phyloP scores from a whole-genome alignment of 2,329 filamentous ascomycete genomes.

The Paecilomyces dactylethromorphus region DNA sequence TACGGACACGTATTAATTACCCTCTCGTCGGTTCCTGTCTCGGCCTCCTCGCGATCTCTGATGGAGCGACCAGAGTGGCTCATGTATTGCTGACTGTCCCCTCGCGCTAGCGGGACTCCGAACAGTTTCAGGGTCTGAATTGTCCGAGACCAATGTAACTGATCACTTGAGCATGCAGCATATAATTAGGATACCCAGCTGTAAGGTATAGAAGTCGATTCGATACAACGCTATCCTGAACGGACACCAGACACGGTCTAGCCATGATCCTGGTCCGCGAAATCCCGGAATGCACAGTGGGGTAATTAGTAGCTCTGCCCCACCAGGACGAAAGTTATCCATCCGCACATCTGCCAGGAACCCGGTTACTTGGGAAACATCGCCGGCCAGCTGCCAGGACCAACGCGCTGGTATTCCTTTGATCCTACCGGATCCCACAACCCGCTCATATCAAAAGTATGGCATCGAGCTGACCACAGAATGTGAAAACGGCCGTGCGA shows the following conservation, averaged over 20 bases:
- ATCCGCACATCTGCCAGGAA: conserved; percentile 12
- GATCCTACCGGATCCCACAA: background rate
- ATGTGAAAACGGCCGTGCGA: background rate
- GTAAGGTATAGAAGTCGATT: background rate
- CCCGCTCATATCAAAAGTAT: too few species aligned
- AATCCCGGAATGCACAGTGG: conserved; percentile 9
- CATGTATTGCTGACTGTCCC: background rate
- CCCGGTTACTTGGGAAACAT: conserved; percentile 24
- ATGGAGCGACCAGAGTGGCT: background rate
- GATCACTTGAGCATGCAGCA: background rate
- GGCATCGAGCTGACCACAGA: background rate
- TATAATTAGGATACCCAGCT: background rate
- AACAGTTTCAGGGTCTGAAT: background rate
- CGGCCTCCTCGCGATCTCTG: background rate
- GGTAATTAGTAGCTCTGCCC: conserved; percentile 7
- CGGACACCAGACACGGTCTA: background rate
- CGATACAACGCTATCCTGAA: background rate
- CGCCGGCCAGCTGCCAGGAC: conserved; percentile 4
- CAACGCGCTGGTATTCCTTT: conserved; percentile 3
- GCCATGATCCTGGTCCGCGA: conserved; percentile 5
- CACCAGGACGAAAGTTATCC: conserved; percentile 9
- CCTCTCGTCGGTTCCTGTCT: background rate
- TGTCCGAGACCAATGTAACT: background rate
- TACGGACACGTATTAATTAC: background rate
- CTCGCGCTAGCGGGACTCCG: background rate